Evolutionary conservation across 306 rosid species (phyloP).

Genomic region (Cucumis cinereus): DNA sequence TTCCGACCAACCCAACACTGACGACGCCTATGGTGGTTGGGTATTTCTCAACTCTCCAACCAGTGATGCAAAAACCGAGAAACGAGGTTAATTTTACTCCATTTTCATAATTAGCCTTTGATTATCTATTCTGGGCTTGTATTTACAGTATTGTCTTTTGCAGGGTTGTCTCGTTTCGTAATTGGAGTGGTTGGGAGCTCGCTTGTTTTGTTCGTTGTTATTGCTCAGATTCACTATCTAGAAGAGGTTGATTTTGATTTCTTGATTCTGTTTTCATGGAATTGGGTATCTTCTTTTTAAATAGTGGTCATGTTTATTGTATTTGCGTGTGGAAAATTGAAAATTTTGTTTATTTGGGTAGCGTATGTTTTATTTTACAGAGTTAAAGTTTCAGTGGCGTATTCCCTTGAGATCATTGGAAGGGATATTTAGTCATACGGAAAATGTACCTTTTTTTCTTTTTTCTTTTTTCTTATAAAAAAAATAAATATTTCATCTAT

Average conservation of each 20-base stretch:
- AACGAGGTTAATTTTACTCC: conserved; percentile 20
- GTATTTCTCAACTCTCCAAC: conserved; percentile 25
- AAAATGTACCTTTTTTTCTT: background rate
- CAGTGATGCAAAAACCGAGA: conserved; percentile 5
- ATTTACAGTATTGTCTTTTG: background rate
- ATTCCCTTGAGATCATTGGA: conserved; percentile 34
- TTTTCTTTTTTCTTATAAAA: too few species aligned
- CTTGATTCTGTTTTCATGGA: background rate
- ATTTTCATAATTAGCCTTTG: background rate
- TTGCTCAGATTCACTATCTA: conserved; percentile 39
- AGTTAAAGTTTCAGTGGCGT: conserved; percentile 33
- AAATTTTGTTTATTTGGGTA: background rate
- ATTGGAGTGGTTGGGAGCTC: conserved; percentile 45
- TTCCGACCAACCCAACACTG: conserved; percentile 11
- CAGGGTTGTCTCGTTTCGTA: conserved; percentile 33
- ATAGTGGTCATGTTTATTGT: background rate
- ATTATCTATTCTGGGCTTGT: background rate
- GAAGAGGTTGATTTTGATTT: conserved; percentile 37
- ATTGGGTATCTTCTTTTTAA: background rate
- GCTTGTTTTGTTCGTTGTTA: conserved; percentile 32
- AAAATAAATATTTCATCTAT: too few species aligned
- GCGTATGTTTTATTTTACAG: conserved; percentile 20
- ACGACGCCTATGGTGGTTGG: conserved; percentile 52
- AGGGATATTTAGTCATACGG: conserved; percentile 20
- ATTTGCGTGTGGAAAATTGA: background rate